Evolutionary conservation across 2,329 filamentous ascomycete genomes (phyloP).

Genomic region (Pseudocercospora pini-densiflorae): DNA sequence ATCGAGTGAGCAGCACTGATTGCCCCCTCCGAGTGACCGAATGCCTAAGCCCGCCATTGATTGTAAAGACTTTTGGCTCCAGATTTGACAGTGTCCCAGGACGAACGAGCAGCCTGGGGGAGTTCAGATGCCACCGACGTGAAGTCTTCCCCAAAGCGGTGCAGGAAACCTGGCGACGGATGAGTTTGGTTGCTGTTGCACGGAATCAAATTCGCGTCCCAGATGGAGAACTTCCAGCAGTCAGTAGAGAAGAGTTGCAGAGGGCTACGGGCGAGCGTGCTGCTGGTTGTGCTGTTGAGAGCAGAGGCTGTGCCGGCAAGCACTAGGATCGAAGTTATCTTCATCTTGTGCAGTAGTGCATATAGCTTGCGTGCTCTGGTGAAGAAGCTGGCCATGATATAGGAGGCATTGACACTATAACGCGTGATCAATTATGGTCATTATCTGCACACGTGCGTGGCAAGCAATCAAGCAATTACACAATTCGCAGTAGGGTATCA

Average conservation of each 20-base stretch:
- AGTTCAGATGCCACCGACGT: background rate
- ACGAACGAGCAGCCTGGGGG: too few species aligned
- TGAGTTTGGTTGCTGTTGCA: background rate
- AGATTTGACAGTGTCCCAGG: too few species aligned
- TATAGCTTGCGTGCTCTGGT: background rate
- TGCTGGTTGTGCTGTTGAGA: background rate
- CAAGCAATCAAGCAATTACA: background rate
- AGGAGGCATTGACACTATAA: background rate
- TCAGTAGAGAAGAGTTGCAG: background rate
- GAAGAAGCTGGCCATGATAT: background rate
- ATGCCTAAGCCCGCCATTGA: too few species aligned
- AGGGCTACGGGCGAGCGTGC: background rate
- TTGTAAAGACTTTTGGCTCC: too few species aligned
- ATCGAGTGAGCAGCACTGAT: background rate
- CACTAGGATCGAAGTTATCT: background rate
- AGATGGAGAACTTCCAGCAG: background rate
- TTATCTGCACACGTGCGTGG: background rate
- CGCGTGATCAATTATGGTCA: background rate
- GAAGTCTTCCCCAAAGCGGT: background rate
- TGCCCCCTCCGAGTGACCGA: background rate
- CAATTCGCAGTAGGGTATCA: constrained; percentile 1
- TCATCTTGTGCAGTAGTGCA: background rate
- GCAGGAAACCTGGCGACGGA: background rate
- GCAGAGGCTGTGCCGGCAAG: background rate
- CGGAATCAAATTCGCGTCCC: background rate